phyloP scores from a whole-genome alignment of 257 asterid genomes.

The Nemophila menziesii region DNA sequence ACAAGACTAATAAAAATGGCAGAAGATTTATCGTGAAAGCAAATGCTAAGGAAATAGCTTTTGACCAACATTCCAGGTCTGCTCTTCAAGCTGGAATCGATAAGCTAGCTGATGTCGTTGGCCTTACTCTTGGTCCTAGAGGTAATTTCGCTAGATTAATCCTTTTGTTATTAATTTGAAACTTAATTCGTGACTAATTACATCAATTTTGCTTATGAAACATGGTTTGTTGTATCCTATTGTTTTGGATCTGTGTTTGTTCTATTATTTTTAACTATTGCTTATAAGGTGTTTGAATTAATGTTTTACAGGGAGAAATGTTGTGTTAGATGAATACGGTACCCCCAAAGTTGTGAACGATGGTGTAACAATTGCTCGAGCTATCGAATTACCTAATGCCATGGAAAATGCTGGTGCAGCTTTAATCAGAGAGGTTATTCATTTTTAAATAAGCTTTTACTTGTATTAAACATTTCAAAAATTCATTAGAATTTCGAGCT shows the following conservation, averaged over 20 bases:
- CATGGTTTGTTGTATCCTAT: too few species aligned
- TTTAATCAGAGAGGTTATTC: conserved; percentile 75
- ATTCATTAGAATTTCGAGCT: not conserved
- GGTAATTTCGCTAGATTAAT: conserved; percentile 27
- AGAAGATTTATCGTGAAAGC: conserved; percentile 72
- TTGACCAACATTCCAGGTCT: conserved; percentile 79
- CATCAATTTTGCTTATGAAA: too few species aligned
- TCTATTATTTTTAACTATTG: too few species aligned
- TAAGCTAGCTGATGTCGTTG: conserved; percentile 91
- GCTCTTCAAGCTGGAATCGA: conserved; percentile 94
- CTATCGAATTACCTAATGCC: conserved; percentile 77
- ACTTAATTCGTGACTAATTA: too few species aligned
- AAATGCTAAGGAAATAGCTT: conserved; percentile 77
- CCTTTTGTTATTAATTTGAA: too few species aligned
- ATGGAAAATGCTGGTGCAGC: conserved; percentile 99
- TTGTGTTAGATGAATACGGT: conserved; percentile 88
- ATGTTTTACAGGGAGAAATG: conserved; percentile 60
- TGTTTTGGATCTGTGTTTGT: too few species aligned
- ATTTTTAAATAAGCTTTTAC: not conserved
- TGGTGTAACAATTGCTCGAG: conserved; percentile 90
- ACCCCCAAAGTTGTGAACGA: conserved; percentile 84
- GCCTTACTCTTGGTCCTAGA: conserved; percentile 94
- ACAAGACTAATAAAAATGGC: conserved; percentile 23
- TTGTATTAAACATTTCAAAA: not conserved
- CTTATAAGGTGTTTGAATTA: not conserved